Conservation (phyloP, 2,329 filamentous ascomycete species). For the Bertia moriformis region DNA sequence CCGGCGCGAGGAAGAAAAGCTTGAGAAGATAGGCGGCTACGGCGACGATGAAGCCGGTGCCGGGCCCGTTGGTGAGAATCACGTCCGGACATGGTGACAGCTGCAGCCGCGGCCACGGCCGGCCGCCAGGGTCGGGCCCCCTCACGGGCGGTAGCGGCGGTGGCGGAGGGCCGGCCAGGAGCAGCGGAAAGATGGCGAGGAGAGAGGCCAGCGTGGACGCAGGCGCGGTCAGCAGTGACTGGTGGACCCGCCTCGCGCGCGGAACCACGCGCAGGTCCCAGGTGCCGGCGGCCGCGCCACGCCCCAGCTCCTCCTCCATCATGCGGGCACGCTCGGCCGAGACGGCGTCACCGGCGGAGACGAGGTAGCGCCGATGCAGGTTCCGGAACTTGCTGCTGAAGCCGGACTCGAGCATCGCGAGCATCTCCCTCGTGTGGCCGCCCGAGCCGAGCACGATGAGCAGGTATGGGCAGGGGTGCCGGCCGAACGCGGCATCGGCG, state of each 20-base stretch:
- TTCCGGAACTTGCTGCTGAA: slow-evolving; percentile 30
- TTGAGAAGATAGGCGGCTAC: slow-evolving; percentile 32
- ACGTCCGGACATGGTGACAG: slow-evolving; percentile 49
- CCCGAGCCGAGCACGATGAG: slow-evolving; percentile 81
- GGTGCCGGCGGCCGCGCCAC: slow-evolving; percentile 21
- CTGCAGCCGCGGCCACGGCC: no score
- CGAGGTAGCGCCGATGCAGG: slow-evolving; percentile 66
- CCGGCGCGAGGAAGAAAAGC: slow-evolving; percentile 25
- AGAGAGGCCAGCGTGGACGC: slow-evolving; percentile 53
- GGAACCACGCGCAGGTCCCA: slow-evolving; percentile 57
- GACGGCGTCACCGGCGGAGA: slow-evolving; percentile 63
- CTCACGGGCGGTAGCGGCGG: slow-evolving; percentile 8
- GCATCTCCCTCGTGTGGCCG: slow-evolving; percentile 89
- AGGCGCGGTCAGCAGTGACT: slow-evolving; percentile 61
- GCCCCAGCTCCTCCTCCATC: slow-evolving; percentile 37
- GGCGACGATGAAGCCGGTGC: slow-evolving; percentile 66
- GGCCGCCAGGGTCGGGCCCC: slow-evolving; percentile 8
- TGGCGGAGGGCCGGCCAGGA: no score
- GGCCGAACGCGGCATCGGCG: slow-evolving; percentile 6
- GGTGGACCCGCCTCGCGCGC: slow-evolving; percentile 69
- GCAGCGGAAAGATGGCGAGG: slow-evolving; percentile 40
- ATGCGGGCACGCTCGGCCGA: slow-evolving; percentile 48
- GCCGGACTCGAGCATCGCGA: slow-evolving; percentile 59
- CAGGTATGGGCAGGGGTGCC: slow-evolving; percentile 36
- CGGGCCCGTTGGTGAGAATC: slow-evolving; percentile 78